These are phyloP conservation scores for Fusarium pseudocircinatum DNA, from an alignment of 2,329 filamentous ascomycete species.

Conservation along the genomic window DNA sequence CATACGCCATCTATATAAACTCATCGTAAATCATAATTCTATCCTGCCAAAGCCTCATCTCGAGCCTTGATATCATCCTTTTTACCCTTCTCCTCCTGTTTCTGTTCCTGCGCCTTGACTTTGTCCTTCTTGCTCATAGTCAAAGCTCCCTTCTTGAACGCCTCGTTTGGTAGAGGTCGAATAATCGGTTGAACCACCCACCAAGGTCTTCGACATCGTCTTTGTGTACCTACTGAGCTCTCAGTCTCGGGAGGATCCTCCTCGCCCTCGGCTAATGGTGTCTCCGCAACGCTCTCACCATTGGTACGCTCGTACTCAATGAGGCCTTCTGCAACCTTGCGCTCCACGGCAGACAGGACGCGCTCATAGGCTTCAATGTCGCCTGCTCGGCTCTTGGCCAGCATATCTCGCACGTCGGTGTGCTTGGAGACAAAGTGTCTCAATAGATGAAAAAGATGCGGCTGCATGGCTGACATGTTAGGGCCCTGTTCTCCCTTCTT, in stretches of 20 bases:
- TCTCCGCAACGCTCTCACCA: slow-evolving; percentile 59
- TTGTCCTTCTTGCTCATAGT: slow-evolving; percentile 76
- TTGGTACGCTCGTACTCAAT: slow-evolving; percentile 69
- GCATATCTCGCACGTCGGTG: slow-evolving; percentile 84
- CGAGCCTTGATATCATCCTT: slow-evolving; percentile 40
- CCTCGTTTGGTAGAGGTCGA: slow-evolving; percentile 86
- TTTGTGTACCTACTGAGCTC: slow-evolving; percentile 74
- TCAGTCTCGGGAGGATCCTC: slow-evolving; percentile 57
- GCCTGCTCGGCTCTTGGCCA: slow-evolving; percentile 74
- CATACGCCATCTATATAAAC: slow-evolving; percentile 31
- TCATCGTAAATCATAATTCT: background rate
- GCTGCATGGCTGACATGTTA: slow-evolving; percentile 84
- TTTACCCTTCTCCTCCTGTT: slow-evolving; percentile 35
- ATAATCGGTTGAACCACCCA: slow-evolving; percentile 89
- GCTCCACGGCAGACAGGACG: slow-evolving; percentile 79
- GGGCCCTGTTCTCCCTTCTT: slow-evolving; percentile 55
- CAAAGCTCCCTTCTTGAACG: slow-evolving; percentile 81
- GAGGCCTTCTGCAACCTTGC: slow-evolving; percentile 76
- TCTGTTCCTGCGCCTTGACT: slow-evolving; percentile 48
- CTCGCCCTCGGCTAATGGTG: slow-evolving; percentile 42
- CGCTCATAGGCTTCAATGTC: slow-evolving; percentile 82
- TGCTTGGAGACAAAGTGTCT: slow-evolving; percentile 82
- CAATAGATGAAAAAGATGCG: slow-evolving; percentile 92
- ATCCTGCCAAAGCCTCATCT: slow-evolving; percentile 42
- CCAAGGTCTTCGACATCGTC: slow-evolving; percentile 81